Evolutionary conservation across 1,139 yeast genomes (phyloP).

Genomic region (Magnusiomyces paraingens): DNA sequence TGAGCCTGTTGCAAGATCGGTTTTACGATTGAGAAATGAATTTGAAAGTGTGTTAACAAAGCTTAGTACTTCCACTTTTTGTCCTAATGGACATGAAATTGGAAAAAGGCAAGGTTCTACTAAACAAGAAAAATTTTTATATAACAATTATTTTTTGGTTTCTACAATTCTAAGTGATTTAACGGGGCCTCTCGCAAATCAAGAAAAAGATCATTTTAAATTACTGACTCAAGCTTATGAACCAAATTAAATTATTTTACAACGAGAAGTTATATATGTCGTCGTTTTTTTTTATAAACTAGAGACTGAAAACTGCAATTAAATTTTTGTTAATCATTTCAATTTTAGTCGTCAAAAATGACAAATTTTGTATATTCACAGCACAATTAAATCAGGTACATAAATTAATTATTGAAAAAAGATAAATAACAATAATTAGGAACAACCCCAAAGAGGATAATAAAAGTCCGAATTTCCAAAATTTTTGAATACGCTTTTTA

Average conservation of each 20-base stretch:
- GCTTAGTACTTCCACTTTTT: conserved; percentile 30
- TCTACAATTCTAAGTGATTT: conserved; percentile 37
- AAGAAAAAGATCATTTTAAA: conserved; percentile 56
- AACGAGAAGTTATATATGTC: not conserved
- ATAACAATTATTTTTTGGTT: conserved; percentile 56
- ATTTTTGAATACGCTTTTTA: not conserved
- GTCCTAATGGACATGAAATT: not conserved
- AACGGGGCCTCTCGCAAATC: conserved; percentile 47
- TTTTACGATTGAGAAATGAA: conserved; percentile 65
- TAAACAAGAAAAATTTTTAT: conserved; percentile 64
- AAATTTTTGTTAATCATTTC: too few species aligned
- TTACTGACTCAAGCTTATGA: conserved; percentile 54
- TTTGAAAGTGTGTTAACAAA: conserved; percentile 75
- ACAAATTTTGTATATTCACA: too few species aligned
- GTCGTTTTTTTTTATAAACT: too few species aligned
- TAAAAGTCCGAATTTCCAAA: conserved; percentile 1
- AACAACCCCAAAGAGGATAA: not conserved
- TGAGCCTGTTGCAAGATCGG: conserved; percentile 70
- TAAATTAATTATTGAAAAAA: not conserved
- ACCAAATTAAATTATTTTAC: not conserved
- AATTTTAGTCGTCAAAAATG: too few species aligned
- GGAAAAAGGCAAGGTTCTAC: not conserved
- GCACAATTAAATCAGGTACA: too few species aligned
- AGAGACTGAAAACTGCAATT: too few species aligned
- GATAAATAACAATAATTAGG: not conserved